Conservation (phyloP, 2,329 filamentous ascomycete species). For the Sarocladiaceae sp. region DNA sequence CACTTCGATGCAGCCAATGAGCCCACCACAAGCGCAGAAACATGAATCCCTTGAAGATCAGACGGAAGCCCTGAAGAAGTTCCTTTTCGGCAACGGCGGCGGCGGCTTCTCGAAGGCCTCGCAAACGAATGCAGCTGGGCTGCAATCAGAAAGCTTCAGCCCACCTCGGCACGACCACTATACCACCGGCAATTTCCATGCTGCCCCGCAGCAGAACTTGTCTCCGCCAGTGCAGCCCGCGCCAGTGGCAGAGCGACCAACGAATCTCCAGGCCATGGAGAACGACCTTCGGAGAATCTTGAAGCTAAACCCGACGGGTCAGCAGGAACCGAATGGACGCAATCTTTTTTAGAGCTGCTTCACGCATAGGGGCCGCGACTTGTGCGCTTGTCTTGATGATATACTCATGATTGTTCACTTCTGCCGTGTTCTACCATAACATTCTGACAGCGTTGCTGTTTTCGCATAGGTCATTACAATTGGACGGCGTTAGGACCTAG, state of each 20-base stretch:
- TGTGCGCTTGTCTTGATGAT: too few species aligned
- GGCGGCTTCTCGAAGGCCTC: background rate
- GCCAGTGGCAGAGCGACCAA: conserved; percentile 11
- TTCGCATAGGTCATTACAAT: background rate
- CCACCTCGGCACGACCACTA: background rate
- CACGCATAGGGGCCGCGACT: too few species aligned
- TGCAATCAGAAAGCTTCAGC: background rate
- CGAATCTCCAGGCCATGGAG: conserved; percentile 44
- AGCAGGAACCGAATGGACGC: background rate
- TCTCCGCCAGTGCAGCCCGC: conserved; percentile 9
- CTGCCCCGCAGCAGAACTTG: background rate
- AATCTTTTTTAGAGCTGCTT: background rate
- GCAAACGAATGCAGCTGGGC: background rate
- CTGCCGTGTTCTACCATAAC: background rate
- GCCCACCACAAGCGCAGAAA: background rate
- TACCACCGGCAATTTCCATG: background rate
- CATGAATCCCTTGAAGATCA: conserved; percentile 22
- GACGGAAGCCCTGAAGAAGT: conserved; percentile 49
- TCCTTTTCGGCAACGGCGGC: conserved; percentile 40
- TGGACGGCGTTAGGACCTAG: background rate
- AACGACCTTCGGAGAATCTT: conserved; percentile 47
- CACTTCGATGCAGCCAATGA: conserved; percentile 2
- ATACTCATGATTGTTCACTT: too few species aligned
- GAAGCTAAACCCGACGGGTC: conserved; percentile 30
- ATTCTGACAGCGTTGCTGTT: background rate